Evolutionary conservation across 129 eudicot genomes (phyloP).

Genomic region (Pseudognaphalium luteoalbum): DNA sequence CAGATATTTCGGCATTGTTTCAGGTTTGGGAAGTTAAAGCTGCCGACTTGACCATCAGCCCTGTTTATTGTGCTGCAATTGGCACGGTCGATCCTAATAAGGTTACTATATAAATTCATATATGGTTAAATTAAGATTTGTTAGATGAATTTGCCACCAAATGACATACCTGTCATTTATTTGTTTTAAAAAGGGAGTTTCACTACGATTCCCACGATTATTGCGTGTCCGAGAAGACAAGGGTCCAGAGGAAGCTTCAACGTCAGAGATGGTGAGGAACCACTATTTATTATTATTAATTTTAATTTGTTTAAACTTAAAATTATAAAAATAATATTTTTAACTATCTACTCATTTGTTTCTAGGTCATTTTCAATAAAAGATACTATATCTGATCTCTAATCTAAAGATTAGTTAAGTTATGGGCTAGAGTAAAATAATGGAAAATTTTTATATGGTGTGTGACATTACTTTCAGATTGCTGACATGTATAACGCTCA

Average conservation of each 20-base stretch:
- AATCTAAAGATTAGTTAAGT: not conserved
- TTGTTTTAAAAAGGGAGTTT: conserved; percentile 59
- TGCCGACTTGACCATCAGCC: conserved; percentile 91
- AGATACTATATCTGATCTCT: too few species aligned
- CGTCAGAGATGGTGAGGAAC: conserved; percentile 70
- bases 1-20: conserved; percentile 22
- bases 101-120: conserved; percentile 37
- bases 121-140: not conserved
- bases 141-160: not conserved
- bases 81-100: conserved; percentile 79
- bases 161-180: not conserved
- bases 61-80: conserved; percentile 86
- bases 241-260: conserved; percentile 81
- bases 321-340: too few species aligned
- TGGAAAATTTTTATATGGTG: not conserved
- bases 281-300: not conserved
- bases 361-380: too few species aligned
- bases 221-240: conserved; percentile 92
- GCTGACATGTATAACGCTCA: conserved; percentile 91
- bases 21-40: conserved; percentile 99
- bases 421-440: not conserved
- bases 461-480: conserved; percentile 45
- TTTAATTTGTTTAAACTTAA: not conserved
- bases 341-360: not conserved
- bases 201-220: conserved; percentile 89